These are phyloP conservation scores for Papilionanthe hybrid DNA, from an alignment of 116 monocot genomes.

Conservation along the genomic window DNA sequence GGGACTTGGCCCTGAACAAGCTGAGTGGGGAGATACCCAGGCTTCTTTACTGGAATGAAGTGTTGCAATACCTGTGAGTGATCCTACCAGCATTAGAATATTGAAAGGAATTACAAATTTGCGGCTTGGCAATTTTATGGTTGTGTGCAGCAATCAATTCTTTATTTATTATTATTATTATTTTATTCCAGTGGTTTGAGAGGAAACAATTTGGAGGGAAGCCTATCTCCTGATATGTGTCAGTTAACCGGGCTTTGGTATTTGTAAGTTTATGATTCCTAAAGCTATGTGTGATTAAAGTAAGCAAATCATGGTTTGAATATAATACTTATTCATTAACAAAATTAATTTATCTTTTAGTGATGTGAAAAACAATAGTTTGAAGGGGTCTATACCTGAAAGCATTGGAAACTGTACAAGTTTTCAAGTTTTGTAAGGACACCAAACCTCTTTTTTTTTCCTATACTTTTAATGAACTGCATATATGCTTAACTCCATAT, in stretches of 20 bases:
- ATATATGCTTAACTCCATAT: conserved; percentile 3
- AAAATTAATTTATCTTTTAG: conserved; percentile 18
- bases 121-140: no score
- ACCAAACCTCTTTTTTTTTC: background rate
- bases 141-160: no score
- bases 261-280: conserved; percentile 47
- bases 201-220: conserved; percentile 81
- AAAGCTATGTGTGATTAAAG: no score
- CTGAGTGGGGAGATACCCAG: conserved; percentile 86
- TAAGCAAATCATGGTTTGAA: no score
- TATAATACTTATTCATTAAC: no score
- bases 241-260: conserved; percentile 94
- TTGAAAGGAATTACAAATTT: no score
- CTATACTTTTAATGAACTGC: background rate
- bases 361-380: conserved; percentile 93
- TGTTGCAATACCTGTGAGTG: conserved; percentile 81
- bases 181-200: conserved; percentile 53
- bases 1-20: conserved; percentile 90
- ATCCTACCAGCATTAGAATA: background rate
- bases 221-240: conserved; percentile 85
- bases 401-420: conserved; percentile 94
- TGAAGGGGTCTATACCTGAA: conserved; percentile 75
- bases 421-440: conserved; percentile 96
- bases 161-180: no score
- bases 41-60: conserved; percentile 97